A percentile compares a stretch with the other conserved stretches of the same genome.
These are phyloP conservation scores for Taphrina sp. DNA, from an alignment of 1,139 yeast species.

Conservation along the genomic window DNA sequence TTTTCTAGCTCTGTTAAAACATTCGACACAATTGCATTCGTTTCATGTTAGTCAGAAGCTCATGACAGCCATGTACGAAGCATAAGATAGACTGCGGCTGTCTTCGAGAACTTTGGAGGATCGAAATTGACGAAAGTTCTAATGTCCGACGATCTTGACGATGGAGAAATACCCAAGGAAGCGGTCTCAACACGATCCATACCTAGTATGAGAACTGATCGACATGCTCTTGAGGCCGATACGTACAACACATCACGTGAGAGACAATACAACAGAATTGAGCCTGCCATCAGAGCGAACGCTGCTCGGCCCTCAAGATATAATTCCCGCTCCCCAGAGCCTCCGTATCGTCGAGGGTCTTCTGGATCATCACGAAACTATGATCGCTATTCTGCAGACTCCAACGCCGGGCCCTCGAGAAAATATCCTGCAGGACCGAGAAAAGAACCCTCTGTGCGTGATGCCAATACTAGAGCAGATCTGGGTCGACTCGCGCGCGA, in stretches of 20 bases:
- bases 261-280: no score
- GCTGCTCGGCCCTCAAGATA: background rate
- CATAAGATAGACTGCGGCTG: no score
- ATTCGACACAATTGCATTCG: no score
- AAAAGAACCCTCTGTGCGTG: conserved; percentile 25
- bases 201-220: background rate
- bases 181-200: background rate
- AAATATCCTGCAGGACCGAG: background rate
- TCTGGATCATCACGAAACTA: no score
- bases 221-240: background rate
- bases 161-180: conserved; percentile 18
- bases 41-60: no score
- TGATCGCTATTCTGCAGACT: background rate
- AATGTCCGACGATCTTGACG: conserved; percentile 24
- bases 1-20: no score
- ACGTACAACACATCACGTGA: background rate
- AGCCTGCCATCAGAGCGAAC: background rate
- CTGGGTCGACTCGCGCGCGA: conserved; percentile 26
- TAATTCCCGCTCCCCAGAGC: background rate
- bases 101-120: no score
- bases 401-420: background rate
- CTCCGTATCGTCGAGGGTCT: no score
- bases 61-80: no score
- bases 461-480: conserved; percentile 25
- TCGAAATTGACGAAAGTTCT: no score